Percentiles rank a stretch among this genome's conserved stretches.
Evolutionary conservation across 108 stramenopile genomes (phyloP).

Genomic region (Poteriospumella lacustris): DNA sequence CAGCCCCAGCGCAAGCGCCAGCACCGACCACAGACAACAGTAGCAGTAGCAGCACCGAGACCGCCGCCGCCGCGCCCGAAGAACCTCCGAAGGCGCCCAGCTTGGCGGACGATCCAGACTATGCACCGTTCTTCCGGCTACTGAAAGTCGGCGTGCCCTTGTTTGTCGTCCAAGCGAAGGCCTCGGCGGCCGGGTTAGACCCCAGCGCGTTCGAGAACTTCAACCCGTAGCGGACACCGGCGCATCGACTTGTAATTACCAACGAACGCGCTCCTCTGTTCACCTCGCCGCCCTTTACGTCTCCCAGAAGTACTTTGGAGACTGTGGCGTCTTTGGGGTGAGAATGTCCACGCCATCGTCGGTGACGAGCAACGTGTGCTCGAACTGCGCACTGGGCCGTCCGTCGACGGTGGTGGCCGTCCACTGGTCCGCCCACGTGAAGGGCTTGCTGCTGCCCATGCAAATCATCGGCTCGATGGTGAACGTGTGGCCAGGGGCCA

Average conservation of each 20-base stretch:
- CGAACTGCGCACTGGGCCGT: slow-evolving; percentile 75
- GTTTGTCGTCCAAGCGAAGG: slow-evolving; percentile 14
- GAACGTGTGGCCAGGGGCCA: slow-evolving; percentile 90
- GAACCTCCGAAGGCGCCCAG: too few species aligned
- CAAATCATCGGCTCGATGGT: slow-evolving; percentile 99
- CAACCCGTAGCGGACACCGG: too few species aligned
- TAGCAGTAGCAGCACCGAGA: not conserved
- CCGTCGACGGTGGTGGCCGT: slow-evolving; percentile 87
- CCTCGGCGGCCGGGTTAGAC: slow-evolving; percentile 5
- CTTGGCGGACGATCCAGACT: not conserved
- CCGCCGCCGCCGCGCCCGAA: not conserved
- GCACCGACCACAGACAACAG: too few species aligned
- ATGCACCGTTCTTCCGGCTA: not conserved
- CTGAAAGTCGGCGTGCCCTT: slow-evolving; percentile 16
- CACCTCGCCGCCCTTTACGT: slow-evolving; percentile 59
- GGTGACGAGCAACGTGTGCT: slow-evolving; percentile 80
- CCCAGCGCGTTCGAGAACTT: too few species aligned
- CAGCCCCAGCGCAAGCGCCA: too few species aligned
- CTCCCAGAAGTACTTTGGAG: slow-evolving; percentile 81
- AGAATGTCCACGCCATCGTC: slow-evolving; percentile 78
- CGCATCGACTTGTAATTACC: too few species aligned
- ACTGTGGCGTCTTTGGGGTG: slow-evolving; percentile 69
- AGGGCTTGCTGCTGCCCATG: slow-evolving; percentile 68
- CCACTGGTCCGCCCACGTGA: slow-evolving; percentile 96
- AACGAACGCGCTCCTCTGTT: too few species aligned